Evolutionary conservation across 2,329 filamentous ascomycete genomes (phyloP), one percentile per base, ranked within the genome.

Genomic region (Zarea fungicola): DNA sequence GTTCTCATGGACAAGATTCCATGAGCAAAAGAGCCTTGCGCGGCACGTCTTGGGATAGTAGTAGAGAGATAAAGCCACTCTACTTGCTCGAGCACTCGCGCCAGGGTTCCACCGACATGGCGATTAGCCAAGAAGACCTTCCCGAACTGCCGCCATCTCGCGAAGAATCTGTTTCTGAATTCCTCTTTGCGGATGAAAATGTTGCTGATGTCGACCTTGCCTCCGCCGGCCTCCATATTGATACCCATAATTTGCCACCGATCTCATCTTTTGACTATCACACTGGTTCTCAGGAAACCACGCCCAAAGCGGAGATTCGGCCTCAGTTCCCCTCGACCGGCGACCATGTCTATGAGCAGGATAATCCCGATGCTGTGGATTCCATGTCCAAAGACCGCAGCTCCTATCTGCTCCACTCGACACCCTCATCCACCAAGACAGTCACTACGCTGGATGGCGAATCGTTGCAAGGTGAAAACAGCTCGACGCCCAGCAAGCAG

Each of bases 41-140:
- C 5, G 79, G 79, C 11, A 80, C 70, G 11, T 83, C 79, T 0
- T 84, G 80, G 80, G 80, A 83, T 37, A 79, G 68, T 54, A 76
- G 75, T 16, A 78, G 78, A 48, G 89, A 93, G 61, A 84, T 91
- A 59, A 84, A 87, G 56, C 91, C 91, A 0, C 70, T 96, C 8
- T 92, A 87, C 65, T 81, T 96, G 19, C 80, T 95, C 6, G 87
- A 95, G 64, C 82, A 71, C 54, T 71, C 70, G 4, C 69, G 73
- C 8, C 68, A 71, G 35, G 65, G 65, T 36, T 59, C 65, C 6
- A 56, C 58, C 4, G 62, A 65, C 23, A 57, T 61, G 19, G 55
- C 64, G 22, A 61, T 73, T 2, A 52, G 49, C n/a, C 46, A 55
- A 11, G 51, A 52, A 35, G 59, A 69, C 4, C 63, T 81, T 2